Conservation (phyloP, 1,284 basidiomycete genomes). For the Rhodotorula glutinis region DNA sequence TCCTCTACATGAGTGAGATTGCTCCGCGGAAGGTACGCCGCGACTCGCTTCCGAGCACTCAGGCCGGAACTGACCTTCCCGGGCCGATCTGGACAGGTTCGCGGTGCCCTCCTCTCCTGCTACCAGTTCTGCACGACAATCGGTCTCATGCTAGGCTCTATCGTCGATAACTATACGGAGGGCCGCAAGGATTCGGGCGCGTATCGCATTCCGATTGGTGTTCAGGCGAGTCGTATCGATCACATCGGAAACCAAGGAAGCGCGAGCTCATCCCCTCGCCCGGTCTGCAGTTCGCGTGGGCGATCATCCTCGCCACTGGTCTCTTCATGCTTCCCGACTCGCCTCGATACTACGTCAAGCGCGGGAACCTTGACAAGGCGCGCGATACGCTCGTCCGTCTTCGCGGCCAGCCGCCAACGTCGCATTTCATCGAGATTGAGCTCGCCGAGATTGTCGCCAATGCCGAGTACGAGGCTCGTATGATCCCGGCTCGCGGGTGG, state of each 20-base stretch:
- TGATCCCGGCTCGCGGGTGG: conserved; percentile 32
- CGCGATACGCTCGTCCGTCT: conserved; percentile 57
- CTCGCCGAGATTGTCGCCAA: conserved; percentile 41
- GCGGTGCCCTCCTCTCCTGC: conserved; percentile 38
- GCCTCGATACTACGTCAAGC: conserved; percentile 65
- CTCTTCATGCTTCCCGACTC: conserved; percentile 66
- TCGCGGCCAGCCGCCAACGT: conserved; percentile 34
- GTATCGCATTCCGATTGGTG: conserved; percentile 49
- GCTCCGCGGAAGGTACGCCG: conserved; percentile 13
- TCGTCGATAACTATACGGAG: conserved; percentile 57
- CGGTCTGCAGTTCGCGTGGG: conserved; percentile 52
- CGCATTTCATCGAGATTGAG: conserved; percentile 39
- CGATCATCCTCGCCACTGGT: conserved; percentile 59
- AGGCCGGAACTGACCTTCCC: too few species aligned
- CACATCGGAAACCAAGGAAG: too few species aligned
- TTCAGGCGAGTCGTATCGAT: conserved; percentile 53
- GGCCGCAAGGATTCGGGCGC: conserved; percentile 42
- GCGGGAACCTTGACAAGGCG: conserved; percentile 61
- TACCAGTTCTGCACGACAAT: conserved; percentile 38
- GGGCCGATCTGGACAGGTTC: conserved; percentile 30
- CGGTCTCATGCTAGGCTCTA: conserved; percentile 32
- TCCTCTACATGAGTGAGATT: conserved; percentile 38
- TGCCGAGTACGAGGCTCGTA: conserved; percentile 41
- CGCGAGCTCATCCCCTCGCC: too few species aligned
- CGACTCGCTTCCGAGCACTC: not conserved